Conservation (phyloP, 179 eudicot species). For the Carnegiea gigantea region DNA sequence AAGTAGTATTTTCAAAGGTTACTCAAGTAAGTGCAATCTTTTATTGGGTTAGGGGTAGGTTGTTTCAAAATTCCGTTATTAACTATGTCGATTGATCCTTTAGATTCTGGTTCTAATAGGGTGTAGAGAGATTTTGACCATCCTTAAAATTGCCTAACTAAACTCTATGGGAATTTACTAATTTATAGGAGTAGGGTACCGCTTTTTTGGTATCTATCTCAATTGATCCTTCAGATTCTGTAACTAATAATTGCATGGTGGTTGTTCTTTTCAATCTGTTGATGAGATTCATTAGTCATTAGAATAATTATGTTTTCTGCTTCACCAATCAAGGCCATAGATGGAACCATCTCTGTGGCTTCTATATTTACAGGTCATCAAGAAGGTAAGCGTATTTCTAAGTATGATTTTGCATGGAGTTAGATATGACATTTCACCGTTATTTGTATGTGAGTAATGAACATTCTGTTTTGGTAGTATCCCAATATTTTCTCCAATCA, state of each 20-base stretch:
- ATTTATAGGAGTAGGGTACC: not conserved
- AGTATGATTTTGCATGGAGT: too few species aligned
- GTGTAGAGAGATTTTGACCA: not conserved
- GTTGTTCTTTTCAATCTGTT: not conserved
- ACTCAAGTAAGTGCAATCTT: too few species aligned
- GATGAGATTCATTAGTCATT: not conserved
- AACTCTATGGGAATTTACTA: not conserved
- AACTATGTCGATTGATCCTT: too few species aligned
- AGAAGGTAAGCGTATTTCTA: too few species aligned
- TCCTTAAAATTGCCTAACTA: not conserved
- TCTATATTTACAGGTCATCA: too few species aligned
- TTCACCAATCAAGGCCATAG: conserved; percentile 23
- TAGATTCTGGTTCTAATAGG: too few species aligned
- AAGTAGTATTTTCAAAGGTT: too few species aligned
- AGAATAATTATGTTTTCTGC: too few species aligned
- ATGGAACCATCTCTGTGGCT: not conserved
- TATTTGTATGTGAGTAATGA: not conserved
- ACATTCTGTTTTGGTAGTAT: not conserved
- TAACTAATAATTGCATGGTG: not conserved
- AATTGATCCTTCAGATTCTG: not conserved
- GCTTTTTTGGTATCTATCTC: not conserved
- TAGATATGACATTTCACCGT: not conserved
- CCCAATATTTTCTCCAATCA: not conserved
- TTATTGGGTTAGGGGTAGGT: too few species aligned
- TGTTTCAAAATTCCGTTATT: too few species aligned